Percentiles rank a stretch among this genome's conserved stretches.
phyloP scores from a whole-genome alignment of 352 stramenopile genomes.

The Phytophthora fragariae region DNA sequence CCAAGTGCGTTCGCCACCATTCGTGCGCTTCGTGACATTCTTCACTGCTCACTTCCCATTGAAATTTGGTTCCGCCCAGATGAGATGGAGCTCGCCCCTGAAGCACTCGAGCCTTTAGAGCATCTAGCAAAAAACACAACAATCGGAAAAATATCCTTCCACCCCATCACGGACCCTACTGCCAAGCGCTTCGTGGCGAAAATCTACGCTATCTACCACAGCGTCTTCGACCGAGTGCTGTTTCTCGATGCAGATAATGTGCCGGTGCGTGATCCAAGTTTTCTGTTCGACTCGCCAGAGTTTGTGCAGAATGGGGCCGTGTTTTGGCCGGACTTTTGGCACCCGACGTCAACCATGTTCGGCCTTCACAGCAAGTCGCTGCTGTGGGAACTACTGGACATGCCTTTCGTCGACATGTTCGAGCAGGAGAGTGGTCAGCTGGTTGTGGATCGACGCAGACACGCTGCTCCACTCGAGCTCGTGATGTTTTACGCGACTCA shows the following conservation, averaged over 20 bases:
- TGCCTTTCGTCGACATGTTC: slow-evolving; percentile 67
- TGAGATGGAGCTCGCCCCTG: slow-evolving; percentile 33
- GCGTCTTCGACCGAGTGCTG: slow-evolving; percentile 47
- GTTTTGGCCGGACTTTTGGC: slow-evolving; percentile 40
- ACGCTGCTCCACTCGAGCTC: slow-evolving; percentile 36
- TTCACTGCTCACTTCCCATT: slow-evolving; percentile 54
- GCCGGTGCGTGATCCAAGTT: slow-evolving; percentile 53
- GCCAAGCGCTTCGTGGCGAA: slow-evolving; percentile 62
- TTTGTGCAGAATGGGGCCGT: slow-evolving; percentile 22
- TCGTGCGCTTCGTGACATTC: slow-evolving; percentile 34
- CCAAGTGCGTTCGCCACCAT: slow-evolving; percentile 38
- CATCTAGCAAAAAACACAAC: slow-evolving; percentile 21
- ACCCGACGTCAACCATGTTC: slow-evolving; percentile 38
- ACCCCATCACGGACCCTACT: slow-evolving; percentile 29
- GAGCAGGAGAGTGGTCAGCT: slow-evolving; percentile 74
- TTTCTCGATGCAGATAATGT: slow-evolving; percentile 71
- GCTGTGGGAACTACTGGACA: slow-evolving; percentile 55
- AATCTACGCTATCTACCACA: slow-evolving; percentile 54
- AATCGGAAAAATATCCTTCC: slow-evolving; percentile 31
- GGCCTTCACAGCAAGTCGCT: slow-evolving; percentile 32
- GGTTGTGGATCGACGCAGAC: slow-evolving; percentile 48
- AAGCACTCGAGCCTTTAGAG: slow-evolving; percentile 25
- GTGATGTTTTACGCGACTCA: slow-evolving; percentile 56
- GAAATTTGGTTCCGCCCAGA: slow-evolving; percentile 64
- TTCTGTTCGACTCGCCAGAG: slow-evolving; percentile 47